phyloP scores from a whole-genome alignment of 2,329 filamentous ascomycete genomes.

The Akanthomyces uredinophilus region DNA sequence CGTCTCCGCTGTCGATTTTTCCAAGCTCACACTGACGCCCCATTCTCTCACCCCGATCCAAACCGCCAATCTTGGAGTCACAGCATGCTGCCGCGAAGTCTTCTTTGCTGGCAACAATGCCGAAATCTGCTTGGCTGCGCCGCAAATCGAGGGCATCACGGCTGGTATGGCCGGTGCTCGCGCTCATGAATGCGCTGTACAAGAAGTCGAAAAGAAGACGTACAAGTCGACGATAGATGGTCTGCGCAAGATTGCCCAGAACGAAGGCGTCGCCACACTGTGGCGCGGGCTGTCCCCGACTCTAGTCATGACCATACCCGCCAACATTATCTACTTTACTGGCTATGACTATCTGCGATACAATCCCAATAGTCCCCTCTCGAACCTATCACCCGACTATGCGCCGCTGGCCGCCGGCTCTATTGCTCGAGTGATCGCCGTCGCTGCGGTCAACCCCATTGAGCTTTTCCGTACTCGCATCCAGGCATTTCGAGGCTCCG shows the following conservation, averaged over 20 bases:
- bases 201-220: constrained; percentile 75
- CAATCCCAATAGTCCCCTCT: constrained; percentile 67
- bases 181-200: constrained; percentile 75
- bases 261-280: constrained; percentile 80
- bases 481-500: constrained; percentile 64
- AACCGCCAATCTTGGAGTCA: constrained; percentile 77
- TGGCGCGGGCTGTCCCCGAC: constrained; percentile 96
- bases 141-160: constrained; percentile 44
- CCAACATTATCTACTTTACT: constrained; percentile 97
- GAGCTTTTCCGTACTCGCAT: constrained; percentile 92
- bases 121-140: constrained; percentile 72
- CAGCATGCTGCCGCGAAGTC: constrained; percentile 91
- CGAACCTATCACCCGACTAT: constrained; percentile 59
- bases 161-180: constrained; percentile 44
- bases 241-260: constrained; percentile 85
- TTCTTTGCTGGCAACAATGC: constrained; percentile 90
- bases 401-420: constrained; percentile 78
- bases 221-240: constrained; percentile 92
- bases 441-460: constrained; percentile 78
- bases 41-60: constrained; percentile 64
- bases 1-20: constrained; percentile 46
- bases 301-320: constrained; percentile 86
- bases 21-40: constrained; percentile 51
- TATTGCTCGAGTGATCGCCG: constrained; percentile 72
- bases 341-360: constrained; percentile 93